Base-by-base conservation (phyloP, 495 filamentous ascomycete genomes). In the Pseudomonodictys pantanalensis region DNA sequence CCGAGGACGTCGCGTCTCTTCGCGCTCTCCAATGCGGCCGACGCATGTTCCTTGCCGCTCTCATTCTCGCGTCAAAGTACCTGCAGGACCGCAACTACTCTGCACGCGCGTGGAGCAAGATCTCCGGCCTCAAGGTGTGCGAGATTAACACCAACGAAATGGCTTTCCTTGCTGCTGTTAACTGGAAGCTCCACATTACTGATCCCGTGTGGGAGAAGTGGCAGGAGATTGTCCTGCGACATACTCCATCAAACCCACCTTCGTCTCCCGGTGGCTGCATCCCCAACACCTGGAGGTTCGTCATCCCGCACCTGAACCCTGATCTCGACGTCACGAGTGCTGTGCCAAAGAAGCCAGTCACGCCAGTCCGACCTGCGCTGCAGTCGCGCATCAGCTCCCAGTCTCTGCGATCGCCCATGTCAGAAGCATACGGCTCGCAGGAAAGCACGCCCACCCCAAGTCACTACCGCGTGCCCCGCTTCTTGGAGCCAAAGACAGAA, bases 71-170 rank as follows among this genome's bases (percentile, higher is more conserved):
- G 2, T 97, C 93, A 22, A 98, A 98, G 76, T 98, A 96, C 72
- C 79, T 97, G 38, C 93, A 98, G 72, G 93, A 98, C 72, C 87
- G 93, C 42, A 98, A 97, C 73, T 98, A 92, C 73, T 97, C 95
- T 7, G 91, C 93, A 38, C 83, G 91, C 32, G 93, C 93, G 20
- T 98, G 93, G 93, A 97, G 93, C 72, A 97, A 95, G 77, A 97
- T 98, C 50, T 97, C 92, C 20, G 92, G 92, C 33, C 78, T 97
- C 33, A 89, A 89, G 63, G 90, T 89, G 0, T 74, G 80, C 29
- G 93, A 98, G 75, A 96, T 98, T 72, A 97, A 97, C 75, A 85
- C 89, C 63, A 97, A 97, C 70, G 93, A 98, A 75, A 87, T 95
- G 77, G 85, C 90, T 39, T 98, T 97, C 71, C 81, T 97, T 18